phyloP scores from a whole-genome alignment of 1,284 basidiomycete species.

The Fomitopsis pinicola region DNA sequence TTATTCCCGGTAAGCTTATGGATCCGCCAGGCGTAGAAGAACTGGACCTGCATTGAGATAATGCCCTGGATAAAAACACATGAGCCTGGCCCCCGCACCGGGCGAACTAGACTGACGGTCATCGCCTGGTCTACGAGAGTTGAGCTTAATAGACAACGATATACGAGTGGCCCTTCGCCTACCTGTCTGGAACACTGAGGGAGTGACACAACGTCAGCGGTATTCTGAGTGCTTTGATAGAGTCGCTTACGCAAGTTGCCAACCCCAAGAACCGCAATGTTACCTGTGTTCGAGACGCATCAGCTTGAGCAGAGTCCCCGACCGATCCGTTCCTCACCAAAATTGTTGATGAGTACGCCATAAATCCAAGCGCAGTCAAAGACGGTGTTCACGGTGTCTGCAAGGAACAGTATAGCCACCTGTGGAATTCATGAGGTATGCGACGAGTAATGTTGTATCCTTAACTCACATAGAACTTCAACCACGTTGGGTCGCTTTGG shows the following conservation, averaged over 20 bases:
- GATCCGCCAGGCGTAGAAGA: background rate
- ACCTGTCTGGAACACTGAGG: background rate
- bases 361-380: constrained; percentile 3
- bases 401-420: constrained; percentile 1
- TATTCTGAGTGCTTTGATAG: background rate
- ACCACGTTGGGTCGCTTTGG: constrained; percentile 3
- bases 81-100: background rate
- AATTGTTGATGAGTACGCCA: constrained; percentile 1
- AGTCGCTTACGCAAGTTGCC: background rate
- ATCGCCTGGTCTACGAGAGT: background rate
- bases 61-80: background rate
- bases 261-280: background rate
- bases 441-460: no score
- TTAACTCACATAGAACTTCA: constrained; percentile 4
- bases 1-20: background rate
- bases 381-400: constrained; percentile 1
- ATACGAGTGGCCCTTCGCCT: background rate
- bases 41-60: background rate
- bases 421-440: background rate
- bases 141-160: background rate
- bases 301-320: background rate
- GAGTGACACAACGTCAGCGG: background rate
- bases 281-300: background rate
- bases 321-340: background rate
- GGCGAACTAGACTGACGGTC: background rate